These are phyloP conservation scores for Psilocybe cubensis DNA, from an alignment of 768 basidiomycete genomes.

Conservation along the genomic window DNA sequence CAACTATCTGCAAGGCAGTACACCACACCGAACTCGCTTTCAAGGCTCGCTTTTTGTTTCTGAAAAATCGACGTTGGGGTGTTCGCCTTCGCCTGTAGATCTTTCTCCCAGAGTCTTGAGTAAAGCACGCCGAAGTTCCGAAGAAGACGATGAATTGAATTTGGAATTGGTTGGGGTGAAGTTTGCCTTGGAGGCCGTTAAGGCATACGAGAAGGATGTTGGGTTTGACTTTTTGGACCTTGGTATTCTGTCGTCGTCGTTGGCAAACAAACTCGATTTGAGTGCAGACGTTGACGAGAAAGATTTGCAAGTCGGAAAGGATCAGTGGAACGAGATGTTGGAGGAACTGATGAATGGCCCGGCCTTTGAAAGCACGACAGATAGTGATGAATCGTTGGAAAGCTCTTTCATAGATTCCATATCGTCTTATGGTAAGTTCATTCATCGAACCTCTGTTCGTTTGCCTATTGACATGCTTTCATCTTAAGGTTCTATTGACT, in stretches of 20 bases:
- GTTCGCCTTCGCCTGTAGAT: neutral
- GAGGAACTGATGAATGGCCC: constrained; percentile 42
- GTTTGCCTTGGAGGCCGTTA: constrained; percentile 37
- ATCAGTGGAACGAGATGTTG: constrained; percentile 46
- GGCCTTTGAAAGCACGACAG: constrained; percentile 22
- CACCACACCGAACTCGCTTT: constrained; percentile 34
- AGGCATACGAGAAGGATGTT: constrained; percentile 43
- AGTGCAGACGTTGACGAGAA: constrained; percentile 34
- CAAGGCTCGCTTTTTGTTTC: constrained; percentile 35
- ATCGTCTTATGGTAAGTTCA: constrained; percentile 25
- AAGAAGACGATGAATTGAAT: constrained; percentile 36
- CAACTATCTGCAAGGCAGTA: constrained; percentile 19
- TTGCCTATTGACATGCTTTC: constrained; percentile 44
- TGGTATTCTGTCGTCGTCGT: constrained; percentile 12
- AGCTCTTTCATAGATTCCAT: constrained; percentile 21
- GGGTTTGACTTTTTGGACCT: constrained; percentile 36
- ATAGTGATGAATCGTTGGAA: constrained; percentile 24
- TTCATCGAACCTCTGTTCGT: constrained; percentile 35
- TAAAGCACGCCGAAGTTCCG: constrained; percentile 18
- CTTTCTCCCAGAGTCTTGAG: constrained; percentile 2
- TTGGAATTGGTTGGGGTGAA: constrained; percentile 42
- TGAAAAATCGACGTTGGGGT: neutral
- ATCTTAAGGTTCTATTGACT: constrained; percentile 46
- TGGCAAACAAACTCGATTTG: constrained; percentile 10
- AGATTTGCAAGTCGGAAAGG: constrained; percentile 33